Base-by-base conservation (phyloP, 2,329 filamentous ascomycete species). In the Penicillium sp. region DNA sequence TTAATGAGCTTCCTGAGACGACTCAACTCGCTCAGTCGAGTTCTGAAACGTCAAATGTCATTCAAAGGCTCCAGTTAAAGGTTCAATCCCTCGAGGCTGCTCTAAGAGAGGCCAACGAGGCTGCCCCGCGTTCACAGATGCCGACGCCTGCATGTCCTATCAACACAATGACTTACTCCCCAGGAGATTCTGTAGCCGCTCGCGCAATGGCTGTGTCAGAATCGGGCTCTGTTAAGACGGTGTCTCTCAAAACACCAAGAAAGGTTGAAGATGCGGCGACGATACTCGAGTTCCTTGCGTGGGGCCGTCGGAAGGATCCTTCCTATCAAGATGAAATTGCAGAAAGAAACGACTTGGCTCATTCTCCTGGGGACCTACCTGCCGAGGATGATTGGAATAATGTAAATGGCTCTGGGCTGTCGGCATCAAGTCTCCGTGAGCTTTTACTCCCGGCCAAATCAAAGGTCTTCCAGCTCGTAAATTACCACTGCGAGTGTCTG, bases 241-340 rank as follows among this genome's bases (percentile, higher is more conserved):
- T 21, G 14, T 13, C 24, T 4, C 11, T 19, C 5, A 23, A 40
- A 21, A 46, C 37, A 5, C 47, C 53, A 7, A 49, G 66, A 66
- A 47, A 67, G 63, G 51, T 71, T 68, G 56, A 76, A 78, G 60
- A 63, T 34, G 76, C 76, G 1, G 77, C 76, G 1, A 78, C 77
- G 2, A 75, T 80, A 3, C 69, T 81, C 0, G 78, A 81, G 51
- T 81, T 79, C 42, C 67, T 80, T 2, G 77, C 78, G 1, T 81
- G 79, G 78, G 78, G 78, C 8, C 71, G 77, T 14, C 68, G 72
- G 31, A 81, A 80, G 58, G 73, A 79, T 34, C 69, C 68, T 3
- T 56, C 52, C 5, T 63, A 66, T 36, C 60, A 65, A 16, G 67
- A 68, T 52, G 61, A 66, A 45, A 55, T 67, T 24, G 58, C 56